Evolutionary conservation across 768 basidiomycete genomes (phyloP), one percentile per base, ranked within the genome.

Genomic region (Pleurotus eryngii): DNA sequence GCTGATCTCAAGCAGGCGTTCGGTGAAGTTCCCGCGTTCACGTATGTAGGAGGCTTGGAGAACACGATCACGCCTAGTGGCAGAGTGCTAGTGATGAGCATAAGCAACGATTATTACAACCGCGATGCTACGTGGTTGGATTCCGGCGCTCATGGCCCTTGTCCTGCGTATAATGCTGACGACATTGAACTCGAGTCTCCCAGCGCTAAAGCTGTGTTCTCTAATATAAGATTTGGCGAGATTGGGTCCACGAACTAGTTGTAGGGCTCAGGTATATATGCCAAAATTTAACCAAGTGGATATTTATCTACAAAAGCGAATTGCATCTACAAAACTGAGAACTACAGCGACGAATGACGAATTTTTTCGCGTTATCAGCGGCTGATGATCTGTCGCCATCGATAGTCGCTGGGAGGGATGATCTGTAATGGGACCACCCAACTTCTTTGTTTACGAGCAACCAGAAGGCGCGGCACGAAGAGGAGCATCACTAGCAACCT

Each of bases 141-240:
- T n/a, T 35, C 49, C 5, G 27, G 38, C 38, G 6, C 68, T 17
- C 75, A 74, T 62, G 76, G 74, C 43, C 66, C 72, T 38, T 76
- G 74, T 66, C 59, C 75, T 75, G 75, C 56, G 61, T 61, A 5
- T 74, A 30, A 11, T 30, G 30, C 76, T 45, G 59, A 63, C 8
- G 64, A 70, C 42, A 70, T 76, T 61, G 74, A 75, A 65, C 49
- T 68, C 18, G 48, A 67, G 50, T 46, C 48, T 58, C 57, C 72
- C 24, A 63, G 58, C 60, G 68, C 71, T 17, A 62, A 60, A 24
- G 74, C 76, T 63, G 67, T 63, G 47, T 76, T 62, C 68, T 75
- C 74, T 20, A 76, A 76, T 71, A 76, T 76, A 65, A 72, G 68
- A 66, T 71, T 70, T 59, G 76, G 75, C 38, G 60, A 62, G 63